Conservation (phyloP, 805 yeast species). For the Metschnikowia rubicola region DNA sequence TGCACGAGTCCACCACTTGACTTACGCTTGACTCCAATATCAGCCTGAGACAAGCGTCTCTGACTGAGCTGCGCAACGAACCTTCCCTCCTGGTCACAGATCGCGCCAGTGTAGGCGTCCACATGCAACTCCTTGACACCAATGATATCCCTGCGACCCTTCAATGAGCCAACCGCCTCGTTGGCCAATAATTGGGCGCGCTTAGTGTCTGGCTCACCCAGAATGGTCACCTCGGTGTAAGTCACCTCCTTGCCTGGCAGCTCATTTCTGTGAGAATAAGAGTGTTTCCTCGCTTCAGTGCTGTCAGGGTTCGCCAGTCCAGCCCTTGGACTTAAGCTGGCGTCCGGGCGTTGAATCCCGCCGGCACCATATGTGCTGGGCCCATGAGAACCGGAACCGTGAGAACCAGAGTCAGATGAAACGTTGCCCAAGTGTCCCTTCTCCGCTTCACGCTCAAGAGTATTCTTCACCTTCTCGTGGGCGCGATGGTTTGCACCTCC, state of each 20-base stretch:
- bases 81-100: constrained; percentile 27
- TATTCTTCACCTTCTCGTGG: constrained; percentile 6
- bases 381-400: not conserved
- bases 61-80: constrained; percentile 15
- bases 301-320: not conserved
- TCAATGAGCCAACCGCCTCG: constrained; percentile 24
- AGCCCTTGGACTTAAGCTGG: not conserved
- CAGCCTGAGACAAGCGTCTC: constrained; percentile 13
- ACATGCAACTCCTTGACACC: constrained; percentile 25
- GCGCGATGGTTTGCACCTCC: constrained; percentile 6
- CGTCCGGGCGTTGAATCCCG: not conserved
- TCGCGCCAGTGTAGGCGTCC: constrained; percentile 29
- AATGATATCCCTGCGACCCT: constrained; percentile 22
- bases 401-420: constrained; percentile 1
- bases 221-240: constrained; percentile 29
- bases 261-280: constrained; percentile 4
- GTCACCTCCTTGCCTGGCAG: constrained; percentile 4
- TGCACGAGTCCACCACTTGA: constrained; percentile 11
- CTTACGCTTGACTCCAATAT: not conserved
- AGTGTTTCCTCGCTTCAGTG: constrained; percentile 3
- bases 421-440: constrained; percentile 10
- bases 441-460: constrained; percentile 9
- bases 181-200: constrained; percentile 28
- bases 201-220: constrained; percentile 23
- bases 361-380: not conserved